Conservation (phyloP, 2,329 filamentous ascomycete species). For the Hirsutella minnesotensis region DNA sequence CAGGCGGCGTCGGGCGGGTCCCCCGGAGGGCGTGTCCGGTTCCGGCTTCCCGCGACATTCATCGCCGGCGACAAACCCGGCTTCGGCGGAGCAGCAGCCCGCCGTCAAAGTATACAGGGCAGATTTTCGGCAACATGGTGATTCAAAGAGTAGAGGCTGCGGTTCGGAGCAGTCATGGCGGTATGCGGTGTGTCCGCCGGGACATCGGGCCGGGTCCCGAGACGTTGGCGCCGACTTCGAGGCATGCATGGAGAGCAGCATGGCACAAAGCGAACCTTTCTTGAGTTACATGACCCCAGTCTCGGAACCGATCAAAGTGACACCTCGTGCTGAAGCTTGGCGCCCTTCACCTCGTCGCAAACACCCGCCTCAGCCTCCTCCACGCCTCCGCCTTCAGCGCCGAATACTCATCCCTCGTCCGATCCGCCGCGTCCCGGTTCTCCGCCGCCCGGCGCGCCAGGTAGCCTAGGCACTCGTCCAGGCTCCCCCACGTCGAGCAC, state of each 20-base stretch:
- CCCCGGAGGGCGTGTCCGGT: background rate
- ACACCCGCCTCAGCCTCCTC: constrained; percentile 16
- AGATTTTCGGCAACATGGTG: background rate
- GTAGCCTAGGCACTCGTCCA: constrained; percentile 26
- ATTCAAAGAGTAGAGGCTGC: background rate
- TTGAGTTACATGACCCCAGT: no score
- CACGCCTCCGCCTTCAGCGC: constrained; percentile 17
- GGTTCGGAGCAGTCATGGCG: no score
- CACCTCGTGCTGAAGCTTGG: no score
- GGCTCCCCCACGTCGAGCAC: constrained; percentile 26
- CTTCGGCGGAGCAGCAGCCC: background rate
- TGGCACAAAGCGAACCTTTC: no score
- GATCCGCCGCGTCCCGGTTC: constrained; percentile 24
- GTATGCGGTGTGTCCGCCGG: no score
- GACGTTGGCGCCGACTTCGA: no score
- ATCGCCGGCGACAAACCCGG: background rate
- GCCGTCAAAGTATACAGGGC: background rate
- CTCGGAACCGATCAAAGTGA: no score
- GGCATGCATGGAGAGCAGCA: no score
- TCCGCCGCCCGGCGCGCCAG: constrained; percentile 23
- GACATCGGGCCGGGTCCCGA: no score
- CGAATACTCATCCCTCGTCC: constrained; percentile 17
- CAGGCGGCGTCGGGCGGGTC: constrained; percentile 6
- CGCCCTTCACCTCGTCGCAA: background rate
- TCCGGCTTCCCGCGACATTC: background rate